These are phyloP conservation scores for Millerozyma acaciae DNA, from an alignment of 805 yeast genomes.

Conservation along the genomic window DNA sequence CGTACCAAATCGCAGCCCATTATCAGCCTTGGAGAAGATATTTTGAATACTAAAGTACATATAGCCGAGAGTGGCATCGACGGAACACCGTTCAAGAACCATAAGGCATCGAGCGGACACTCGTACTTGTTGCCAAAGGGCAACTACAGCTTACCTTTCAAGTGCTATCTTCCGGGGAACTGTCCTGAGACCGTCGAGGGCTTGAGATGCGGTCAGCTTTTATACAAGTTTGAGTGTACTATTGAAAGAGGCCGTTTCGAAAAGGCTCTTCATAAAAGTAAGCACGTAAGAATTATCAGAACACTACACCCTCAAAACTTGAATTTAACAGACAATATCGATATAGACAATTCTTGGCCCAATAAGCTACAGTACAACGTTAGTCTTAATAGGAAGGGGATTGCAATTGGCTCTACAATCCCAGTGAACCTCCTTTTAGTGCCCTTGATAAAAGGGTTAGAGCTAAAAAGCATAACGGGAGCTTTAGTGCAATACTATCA, in stretches of 20 bases:
- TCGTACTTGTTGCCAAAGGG: conserved; percentile 47
- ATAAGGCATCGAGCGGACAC: conserved; percentile 18
- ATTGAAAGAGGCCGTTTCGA: conserved; percentile 43
- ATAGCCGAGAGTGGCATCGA: conserved; percentile 36
- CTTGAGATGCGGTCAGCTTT: conserved; percentile 36
- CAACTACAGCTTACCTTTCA: conserved; percentile 50
- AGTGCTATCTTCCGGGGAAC: conserved; percentile 41
- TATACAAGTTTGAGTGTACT: conserved; percentile 41
- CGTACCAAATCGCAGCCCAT: conserved; percentile 31
- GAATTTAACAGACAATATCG: conserved; percentile 39
- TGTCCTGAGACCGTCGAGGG: conserved; percentile 52
- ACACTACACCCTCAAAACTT: conserved; percentile 40
- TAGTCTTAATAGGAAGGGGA: conserved; percentile 36
- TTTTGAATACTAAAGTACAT: conserved; percentile 13
- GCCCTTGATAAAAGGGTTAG: conserved; percentile 45
- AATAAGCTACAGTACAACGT: conserved; percentile 50
- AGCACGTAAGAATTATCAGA: conserved; percentile 43
- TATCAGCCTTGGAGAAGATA: conserved; percentile 1
- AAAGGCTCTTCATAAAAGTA: conserved; percentile 28
- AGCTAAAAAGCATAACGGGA: conserved; percentile 20
- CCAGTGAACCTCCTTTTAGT: conserved; percentile 42
- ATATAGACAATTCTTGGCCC: conserved; percentile 51
- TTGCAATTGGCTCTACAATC: conserved; percentile 44
- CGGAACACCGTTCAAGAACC: conserved; percentile 42
- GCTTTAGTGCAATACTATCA: conserved; percentile 30